Evolutionary conservation across 208 protist genomes (phyloP).

Genomic region (Crithidia thermophila): DNA sequence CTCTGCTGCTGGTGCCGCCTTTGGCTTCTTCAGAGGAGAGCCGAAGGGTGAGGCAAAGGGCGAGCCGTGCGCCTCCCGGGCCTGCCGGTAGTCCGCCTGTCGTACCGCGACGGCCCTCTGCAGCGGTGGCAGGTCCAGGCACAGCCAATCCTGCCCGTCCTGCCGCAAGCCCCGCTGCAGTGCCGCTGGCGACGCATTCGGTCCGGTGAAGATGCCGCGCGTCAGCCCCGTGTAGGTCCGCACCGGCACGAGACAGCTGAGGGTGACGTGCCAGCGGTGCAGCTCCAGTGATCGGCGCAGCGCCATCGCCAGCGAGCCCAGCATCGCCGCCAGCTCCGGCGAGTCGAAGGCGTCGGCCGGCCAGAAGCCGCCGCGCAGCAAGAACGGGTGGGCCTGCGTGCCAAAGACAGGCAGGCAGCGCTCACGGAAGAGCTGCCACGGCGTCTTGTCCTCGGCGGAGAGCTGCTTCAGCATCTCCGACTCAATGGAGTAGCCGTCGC

Average conservation of each 20-base stretch:
- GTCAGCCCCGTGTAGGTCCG: constrained; percentile 80
- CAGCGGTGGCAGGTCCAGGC: constrained; percentile 41
- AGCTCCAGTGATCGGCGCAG: constrained; percentile 81
- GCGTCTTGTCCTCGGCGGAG: constrained; percentile 84
- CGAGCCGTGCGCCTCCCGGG: background rate
- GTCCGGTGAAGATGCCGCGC: constrained; percentile 85
- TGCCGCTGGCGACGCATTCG: constrained; percentile 54
- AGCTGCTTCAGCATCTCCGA: constrained; percentile 58
- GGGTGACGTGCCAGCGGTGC: constrained; percentile 88
- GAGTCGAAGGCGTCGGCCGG: constrained; percentile 84
- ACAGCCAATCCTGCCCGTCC: constrained; percentile 53
- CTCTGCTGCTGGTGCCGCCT: background rate
- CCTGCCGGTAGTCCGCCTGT: constrained; percentile 24
- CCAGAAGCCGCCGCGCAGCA: constrained; percentile 91
- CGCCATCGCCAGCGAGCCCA: constrained; percentile 76
- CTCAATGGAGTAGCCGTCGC: constrained; percentile 31
- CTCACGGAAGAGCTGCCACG: constrained; percentile 90
- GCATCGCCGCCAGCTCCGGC: constrained; percentile 68
- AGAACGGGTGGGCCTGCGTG: constrained; percentile 75
- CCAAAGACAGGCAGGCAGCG: constrained; percentile 80
- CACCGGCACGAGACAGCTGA: constrained; percentile 83
- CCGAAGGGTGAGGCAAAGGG: background rate
- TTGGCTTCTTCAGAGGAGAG: background rate
- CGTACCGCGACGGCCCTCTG: constrained; percentile 33
- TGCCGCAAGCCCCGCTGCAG: constrained; percentile 69